A percentile compares a stretch with the other conserved stretches of the same genome.
Evolutionary conservation across 495 filamentous ascomycete genomes (phyloP).

Genomic region (Penicillium angulare): DNA sequence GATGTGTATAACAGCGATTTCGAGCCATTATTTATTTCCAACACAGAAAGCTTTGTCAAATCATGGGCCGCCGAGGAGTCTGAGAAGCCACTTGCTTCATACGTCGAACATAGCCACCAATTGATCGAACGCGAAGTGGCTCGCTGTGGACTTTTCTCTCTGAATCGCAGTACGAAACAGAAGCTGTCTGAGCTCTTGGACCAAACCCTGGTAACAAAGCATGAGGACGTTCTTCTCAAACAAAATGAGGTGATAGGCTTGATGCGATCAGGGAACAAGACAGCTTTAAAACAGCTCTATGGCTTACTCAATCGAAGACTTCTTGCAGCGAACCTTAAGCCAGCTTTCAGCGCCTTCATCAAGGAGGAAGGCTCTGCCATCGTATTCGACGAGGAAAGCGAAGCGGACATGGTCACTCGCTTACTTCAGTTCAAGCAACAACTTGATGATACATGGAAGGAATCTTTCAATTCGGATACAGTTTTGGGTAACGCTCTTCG

Average conservation of each 20-base stretch:
- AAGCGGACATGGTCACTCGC: conserved; percentile 82
- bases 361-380: conserved; percentile 71
- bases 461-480: conserved; percentile 72
- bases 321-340: conserved; percentile 62
- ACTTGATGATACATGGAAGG: conserved; percentile 69
- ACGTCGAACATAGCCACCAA: conserved; percentile 62
- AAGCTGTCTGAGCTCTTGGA: conserved; percentile 71
- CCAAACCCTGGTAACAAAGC: conserved; percentile 58
- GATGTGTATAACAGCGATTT: conserved; percentile 75
- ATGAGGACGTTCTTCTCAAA: conserved; percentile 60
- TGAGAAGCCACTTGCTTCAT: conserved; percentile 59
- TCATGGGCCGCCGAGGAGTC: conserved; percentile 64
- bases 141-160: conserved; percentile 73
- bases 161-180: conserved; percentile 78
- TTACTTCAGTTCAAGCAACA: conserved; percentile 79
- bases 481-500: conserved; percentile 71
- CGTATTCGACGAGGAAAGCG: conserved; percentile 72
- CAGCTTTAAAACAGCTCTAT: conserved; percentile 74
- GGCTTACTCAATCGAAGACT: conserved; percentile 63
- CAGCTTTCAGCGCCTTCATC: conserved; percentile 77
- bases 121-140: conserved; percentile 68
- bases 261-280: conserved; percentile 61
- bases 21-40: conserved; percentile 67
- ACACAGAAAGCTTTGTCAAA: conserved; percentile 63
- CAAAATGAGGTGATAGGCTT: conserved; percentile 63